phyloP scores from a whole-genome alignment of 305 asterid species.

The Solanum chacoense region DNA sequence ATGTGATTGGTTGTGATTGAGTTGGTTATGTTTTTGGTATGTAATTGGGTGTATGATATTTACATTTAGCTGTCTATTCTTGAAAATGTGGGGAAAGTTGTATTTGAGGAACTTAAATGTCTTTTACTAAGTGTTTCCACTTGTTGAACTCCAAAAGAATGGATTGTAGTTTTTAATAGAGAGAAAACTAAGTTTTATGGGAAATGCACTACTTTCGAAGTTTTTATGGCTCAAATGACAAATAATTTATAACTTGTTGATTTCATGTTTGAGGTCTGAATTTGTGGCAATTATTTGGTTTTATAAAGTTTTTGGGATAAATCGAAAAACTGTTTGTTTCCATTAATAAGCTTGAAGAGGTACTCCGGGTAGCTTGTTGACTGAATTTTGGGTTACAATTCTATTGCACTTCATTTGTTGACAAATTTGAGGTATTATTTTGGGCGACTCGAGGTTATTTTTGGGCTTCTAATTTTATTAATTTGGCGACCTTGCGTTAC shows the following conservation, averaged over 20 bases:
- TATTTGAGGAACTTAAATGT: no score
- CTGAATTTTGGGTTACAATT: no score
- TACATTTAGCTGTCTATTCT: neutral
- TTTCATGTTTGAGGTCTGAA: neutral
- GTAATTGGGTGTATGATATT: neutral
- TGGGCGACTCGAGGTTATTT: neutral
- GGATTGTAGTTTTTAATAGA: no score
- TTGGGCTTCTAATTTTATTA: neutral
- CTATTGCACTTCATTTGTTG: neutral
- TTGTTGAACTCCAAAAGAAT: neutral
- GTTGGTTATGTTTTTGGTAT: neutral
- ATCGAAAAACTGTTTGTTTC: neutral
- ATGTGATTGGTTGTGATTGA: neutral
- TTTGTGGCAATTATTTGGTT: neutral
- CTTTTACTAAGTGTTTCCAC: neutral
- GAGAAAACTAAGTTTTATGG: neutral
- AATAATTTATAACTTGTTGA: neutral
- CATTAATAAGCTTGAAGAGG: neutral
- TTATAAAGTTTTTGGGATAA: no score
- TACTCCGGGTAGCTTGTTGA: neutral
- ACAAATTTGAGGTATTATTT: neutral
- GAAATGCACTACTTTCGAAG: neutral
- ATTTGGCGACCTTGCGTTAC: neutral
- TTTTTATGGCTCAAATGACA: neutral
- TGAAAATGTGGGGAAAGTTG: neutral